Conservation (phyloP, 1,284 basidiomycete genomes). For the Heterobasidion parviporum region DNA sequence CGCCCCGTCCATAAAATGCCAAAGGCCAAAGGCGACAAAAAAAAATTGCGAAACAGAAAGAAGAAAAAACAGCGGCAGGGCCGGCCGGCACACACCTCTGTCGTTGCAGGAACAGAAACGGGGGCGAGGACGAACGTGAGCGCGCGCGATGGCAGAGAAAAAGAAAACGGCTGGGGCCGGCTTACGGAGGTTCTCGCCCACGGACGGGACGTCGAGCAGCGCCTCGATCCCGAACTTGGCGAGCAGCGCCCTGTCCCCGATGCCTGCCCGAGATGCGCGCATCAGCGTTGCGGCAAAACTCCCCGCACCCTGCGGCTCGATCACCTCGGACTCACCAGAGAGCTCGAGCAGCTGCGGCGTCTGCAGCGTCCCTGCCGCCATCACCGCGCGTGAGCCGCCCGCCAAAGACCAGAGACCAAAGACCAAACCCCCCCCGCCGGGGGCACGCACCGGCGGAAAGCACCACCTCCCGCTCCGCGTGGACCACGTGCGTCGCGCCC, state of each 20-base stretch:
- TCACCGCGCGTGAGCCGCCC: too few relatives aligned
- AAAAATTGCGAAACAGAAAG: background rate
- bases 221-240: background rate
- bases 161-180: background rate
- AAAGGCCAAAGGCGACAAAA: too few relatives aligned
- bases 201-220: background rate
- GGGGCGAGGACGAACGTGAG: too few relatives aligned
- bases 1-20: too few relatives aligned
- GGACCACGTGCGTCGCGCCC: conserved; percentile 19
- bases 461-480: conserved; percentile 22
- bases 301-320: too few relatives aligned
- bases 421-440: too few relatives aligned
- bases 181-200: conserved; percentile 1
- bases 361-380: background rate
- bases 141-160: too few relatives aligned
- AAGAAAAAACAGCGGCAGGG: background rate
- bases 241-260: background rate
- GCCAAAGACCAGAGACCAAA: too few relatives aligned
- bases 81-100: background rate
- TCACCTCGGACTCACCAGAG: conserved; percentile 1
- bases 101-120: too few relatives aligned
- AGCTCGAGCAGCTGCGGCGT: conserved; percentile 4
- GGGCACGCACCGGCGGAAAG: conserved; percentile 15
- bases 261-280: too few relatives aligned
- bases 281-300: too few relatives aligned